Percentiles rank a stretch among this genome's conserved stretches.
These are phyloP conservation scores for Hypoxylon rubiginosum DNA, from an alignment of 2,329 filamentous ascomycete genomes.

Conservation along the genomic window DNA sequence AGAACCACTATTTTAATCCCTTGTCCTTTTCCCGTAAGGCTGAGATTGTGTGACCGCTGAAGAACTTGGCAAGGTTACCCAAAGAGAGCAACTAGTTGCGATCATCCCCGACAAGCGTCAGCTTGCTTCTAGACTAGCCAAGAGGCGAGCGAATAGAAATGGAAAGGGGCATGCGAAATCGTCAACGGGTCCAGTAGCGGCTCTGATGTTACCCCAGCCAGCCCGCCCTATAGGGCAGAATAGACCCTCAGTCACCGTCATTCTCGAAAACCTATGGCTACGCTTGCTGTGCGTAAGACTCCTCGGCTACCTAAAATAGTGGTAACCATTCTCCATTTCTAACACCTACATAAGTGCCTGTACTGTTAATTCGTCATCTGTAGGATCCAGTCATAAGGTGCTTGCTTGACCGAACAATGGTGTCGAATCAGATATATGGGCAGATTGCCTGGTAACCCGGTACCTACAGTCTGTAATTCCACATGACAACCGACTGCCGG, in stretches of 20 bases:
- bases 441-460: neutral
- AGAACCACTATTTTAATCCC: constrained; percentile 7
- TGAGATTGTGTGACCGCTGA: constrained; percentile 23
- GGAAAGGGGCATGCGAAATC: constrained; percentile 13
- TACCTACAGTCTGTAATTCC: constrained; percentile 7
- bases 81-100: constrained; percentile 13
- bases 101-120: constrained; percentile 26
- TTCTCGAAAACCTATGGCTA: constrained; percentile 8
- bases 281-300: constrained; percentile 28
- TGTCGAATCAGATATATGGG: constrained; percentile 30
- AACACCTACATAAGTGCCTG: neutral
- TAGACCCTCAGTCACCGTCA: neutral
- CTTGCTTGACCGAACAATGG: constrained; percentile 22
- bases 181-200: constrained; percentile 26
- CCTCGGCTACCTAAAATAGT: neutral
- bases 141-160: constrained; percentile 29
- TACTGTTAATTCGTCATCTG: neutral
- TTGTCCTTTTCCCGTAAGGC: constrained; percentile 1
- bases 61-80: constrained; percentile 1
- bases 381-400: constrained; percentile 24
- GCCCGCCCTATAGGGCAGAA: constrained; percentile 32
- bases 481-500: constrained; percentile 30
- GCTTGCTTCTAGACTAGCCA: constrained; percentile 15
- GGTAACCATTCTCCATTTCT: neutral
- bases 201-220: constrained; percentile 11